Evolutionary conservation across 352 stramenopile genomes (phyloP).

Genomic region (Saprolegnia diclina): DNA sequence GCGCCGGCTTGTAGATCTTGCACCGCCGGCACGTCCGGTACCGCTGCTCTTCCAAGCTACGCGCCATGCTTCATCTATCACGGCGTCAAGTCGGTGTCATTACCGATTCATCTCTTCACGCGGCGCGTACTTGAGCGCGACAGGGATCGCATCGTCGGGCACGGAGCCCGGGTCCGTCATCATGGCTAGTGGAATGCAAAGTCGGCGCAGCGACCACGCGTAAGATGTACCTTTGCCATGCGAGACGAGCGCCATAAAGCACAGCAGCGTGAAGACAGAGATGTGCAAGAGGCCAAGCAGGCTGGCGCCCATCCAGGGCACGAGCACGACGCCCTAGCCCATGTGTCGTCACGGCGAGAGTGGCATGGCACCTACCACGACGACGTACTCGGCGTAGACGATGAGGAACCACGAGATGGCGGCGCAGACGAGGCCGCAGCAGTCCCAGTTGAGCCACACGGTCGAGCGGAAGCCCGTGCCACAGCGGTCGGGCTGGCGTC

Average conservation of each 20-base stretch:
- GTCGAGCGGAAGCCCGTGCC: slow-evolving; percentile 77
- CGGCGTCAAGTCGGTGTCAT: not conserved
- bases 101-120: slow-evolving; percentile 72
- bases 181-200: too few relatives aligned
- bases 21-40: slow-evolving; percentile 86
- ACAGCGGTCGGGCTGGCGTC: slow-evolving; percentile 30
- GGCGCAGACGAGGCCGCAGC: slow-evolving; percentile 87
- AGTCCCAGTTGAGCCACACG: slow-evolving; percentile 88
- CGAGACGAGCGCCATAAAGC: slow-evolving; percentile 86
- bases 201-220: too few relatives aligned
- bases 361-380: slow-evolving; percentile 71
- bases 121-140: slow-evolving; percentile 59
- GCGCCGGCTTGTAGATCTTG: slow-evolving; percentile 94
- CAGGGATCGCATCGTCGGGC: slow-evolving; percentile 88
- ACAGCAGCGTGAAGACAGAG: slow-evolving; percentile 50
- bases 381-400: slow-evolving; percentile 86
- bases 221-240: slow-evolving; percentile 93
- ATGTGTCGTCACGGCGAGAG: not conserved
- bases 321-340: slow-evolving; percentile 75
- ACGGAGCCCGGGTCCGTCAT: slow-evolving; percentile 97
- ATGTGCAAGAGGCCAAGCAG: slow-evolving; percentile 65
- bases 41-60: slow-evolving; percentile 72
- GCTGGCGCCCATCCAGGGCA: slow-evolving; percentile 86
- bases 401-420: slow-evolving; percentile 87
- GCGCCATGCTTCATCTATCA: not conserved